Conservation (phyloP, 225 moss, liverwort and hornwort genomes). For the Thuidium tamariscinum region DNA sequence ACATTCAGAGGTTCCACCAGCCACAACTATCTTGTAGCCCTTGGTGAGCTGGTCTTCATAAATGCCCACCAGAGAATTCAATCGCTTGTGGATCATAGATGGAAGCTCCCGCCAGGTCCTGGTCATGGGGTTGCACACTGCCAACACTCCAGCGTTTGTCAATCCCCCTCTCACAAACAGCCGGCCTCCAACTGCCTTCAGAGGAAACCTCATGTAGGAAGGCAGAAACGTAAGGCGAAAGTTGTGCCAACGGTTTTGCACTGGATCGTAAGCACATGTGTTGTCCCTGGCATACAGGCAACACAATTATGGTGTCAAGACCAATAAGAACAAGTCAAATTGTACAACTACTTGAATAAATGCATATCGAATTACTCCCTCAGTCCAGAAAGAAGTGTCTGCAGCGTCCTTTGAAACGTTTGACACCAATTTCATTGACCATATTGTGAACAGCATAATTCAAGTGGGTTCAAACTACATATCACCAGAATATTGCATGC, state of each 20-base stretch:
- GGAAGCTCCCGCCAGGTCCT: constrained; percentile 49
- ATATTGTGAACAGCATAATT: not conserved
- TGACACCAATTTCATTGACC: not conserved
- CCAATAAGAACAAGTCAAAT: not conserved
- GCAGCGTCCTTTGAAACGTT: not conserved
- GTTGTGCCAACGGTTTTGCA: constrained; percentile 43
- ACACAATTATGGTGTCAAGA: not conserved
- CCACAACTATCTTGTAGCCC: constrained; percentile 47
- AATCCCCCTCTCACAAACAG: constrained; percentile 39
- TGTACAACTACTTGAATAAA: not conserved
- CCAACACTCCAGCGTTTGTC: constrained; percentile 37
- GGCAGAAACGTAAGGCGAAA: constrained; percentile 45
- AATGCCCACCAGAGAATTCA: constrained; percentile 41
- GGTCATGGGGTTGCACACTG: constrained; percentile 53
- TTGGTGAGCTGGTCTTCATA: constrained; percentile 22
- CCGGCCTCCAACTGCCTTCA: constrained; percentile 28
- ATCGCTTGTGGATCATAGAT: constrained; percentile 38
- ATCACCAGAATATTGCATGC: too few species aligned
- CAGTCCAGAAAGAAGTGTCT: not conserved
- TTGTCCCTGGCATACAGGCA: constrained; percentile 21
- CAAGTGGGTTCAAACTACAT: not conserved
- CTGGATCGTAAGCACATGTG: constrained; percentile 47
- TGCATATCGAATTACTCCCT: not conserved
- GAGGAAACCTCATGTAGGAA: constrained; percentile 32
- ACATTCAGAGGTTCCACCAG: constrained; percentile 29